A percentile compares a stretch with the other conserved stretches of the same genome.
Conservation (phyloP, 2,329 filamentous ascomycete genomes). For the Venturia asperata region DNA sequence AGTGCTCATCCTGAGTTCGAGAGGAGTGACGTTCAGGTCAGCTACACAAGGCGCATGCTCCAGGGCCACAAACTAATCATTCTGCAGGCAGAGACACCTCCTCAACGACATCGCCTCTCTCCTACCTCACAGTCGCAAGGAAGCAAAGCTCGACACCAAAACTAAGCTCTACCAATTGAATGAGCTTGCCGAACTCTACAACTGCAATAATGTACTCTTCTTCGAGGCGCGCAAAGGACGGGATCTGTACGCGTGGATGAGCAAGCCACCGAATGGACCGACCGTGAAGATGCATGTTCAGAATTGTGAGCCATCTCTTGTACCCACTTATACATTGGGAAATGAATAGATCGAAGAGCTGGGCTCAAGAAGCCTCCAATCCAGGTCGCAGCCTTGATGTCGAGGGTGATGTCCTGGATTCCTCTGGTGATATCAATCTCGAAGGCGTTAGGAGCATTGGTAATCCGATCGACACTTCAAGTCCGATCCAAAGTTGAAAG, state of each 20-base stretch:
- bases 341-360: background rate
- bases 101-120: conserved; percentile 82
- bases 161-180: conserved; percentile 58
- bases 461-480: background rate
- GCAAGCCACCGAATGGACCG: conserved; percentile 79
- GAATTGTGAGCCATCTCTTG: conserved; percentile 49
- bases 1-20: conserved; percentile 82
- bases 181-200: conserved; percentile 60
- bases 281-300: conserved; percentile 72
- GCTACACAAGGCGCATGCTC: conserved; percentile 16
- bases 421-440: too few relatives aligned
- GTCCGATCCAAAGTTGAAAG: background rate
- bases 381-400: background rate
- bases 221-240: conserved; percentile 92
- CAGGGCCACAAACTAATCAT: background rate
- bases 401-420: too few relatives aligned
- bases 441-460: too few relatives aligned
- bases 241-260: conserved; percentile 90
- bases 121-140: conserved; percentile 86
- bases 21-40: conserved; percentile 82
- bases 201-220: conserved; percentile 91
- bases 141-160: conserved; percentile 95
- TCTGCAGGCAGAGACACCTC: conserved; percentile 75
- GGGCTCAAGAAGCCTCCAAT: background rate
- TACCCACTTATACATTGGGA: background rate